Evolutionary conservation across 495 filamentous ascomycete species (phyloP).

Genomic region (Tuber melanosporum): DNA sequence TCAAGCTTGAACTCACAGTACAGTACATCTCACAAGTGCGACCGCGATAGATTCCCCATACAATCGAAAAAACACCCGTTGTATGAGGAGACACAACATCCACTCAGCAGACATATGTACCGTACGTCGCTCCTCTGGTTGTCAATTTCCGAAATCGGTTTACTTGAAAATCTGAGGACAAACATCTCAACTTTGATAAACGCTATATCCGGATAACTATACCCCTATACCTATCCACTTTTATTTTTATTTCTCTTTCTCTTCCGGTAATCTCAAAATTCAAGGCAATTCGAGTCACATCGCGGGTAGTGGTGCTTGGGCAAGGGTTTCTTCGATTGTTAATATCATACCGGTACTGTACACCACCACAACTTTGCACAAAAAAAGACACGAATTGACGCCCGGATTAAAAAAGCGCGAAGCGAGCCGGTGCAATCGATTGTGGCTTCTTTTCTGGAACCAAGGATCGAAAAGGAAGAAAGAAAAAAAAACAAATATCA

Average conservation of each 20-base stretch:
- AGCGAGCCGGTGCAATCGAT: constrained; percentile 1
- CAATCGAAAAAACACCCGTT: not conserved
- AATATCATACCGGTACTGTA: not conserved
- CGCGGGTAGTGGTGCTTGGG: not conserved
- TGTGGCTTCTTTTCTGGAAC: constrained; percentile 6
- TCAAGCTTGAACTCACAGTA: not conserved
- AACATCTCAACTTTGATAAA: not conserved
- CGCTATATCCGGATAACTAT: not conserved
- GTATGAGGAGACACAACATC: not conserved
- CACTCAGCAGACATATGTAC: not conserved
- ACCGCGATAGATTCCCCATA: not conserved
- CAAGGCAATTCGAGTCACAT: not conserved
- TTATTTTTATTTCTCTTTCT: not conserved
- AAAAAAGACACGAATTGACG: not conserved
- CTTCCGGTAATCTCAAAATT: not conserved
- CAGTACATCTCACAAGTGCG: not conserved
- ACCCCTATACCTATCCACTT: not conserved
- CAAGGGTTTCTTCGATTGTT: not conserved
- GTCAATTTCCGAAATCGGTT: not conserved
- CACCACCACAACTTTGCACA: not conserved
- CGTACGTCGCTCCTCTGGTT: not conserved
- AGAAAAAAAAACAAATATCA: constrained; percentile 5
- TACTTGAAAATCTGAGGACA: not conserved
- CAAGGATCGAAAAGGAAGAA: not conserved
- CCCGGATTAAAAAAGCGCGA: not conserved